A percentile compares a stretch with the other conserved stretches of the same genome.
Conservation (phyloP, 208 protist species). For the Wallacemonas collosoma region DNA sequence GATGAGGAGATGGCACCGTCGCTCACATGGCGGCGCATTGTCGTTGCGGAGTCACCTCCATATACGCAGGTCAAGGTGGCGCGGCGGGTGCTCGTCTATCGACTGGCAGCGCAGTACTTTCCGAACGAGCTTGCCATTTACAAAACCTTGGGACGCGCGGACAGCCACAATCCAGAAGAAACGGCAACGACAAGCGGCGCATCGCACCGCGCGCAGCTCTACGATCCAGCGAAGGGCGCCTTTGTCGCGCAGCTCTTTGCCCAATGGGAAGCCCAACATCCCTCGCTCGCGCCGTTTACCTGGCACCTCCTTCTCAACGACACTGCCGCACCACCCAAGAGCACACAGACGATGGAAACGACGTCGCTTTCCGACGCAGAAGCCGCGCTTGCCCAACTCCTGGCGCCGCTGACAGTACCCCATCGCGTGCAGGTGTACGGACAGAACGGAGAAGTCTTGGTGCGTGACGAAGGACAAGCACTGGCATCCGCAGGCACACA, state of each 20-base stretch:
- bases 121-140: constrained; percentile 76
- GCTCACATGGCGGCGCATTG: constrained; percentile 2
- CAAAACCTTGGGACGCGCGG: constrained; percentile 47
- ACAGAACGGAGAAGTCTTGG: constrained; percentile 66
- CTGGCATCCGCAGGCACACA: too few species aligned
- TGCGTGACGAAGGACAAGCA: constrained; percentile 26
- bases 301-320: constrained; percentile 38
- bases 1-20: too few species aligned
- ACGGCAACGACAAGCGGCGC: constrained; percentile 4
- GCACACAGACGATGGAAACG: background rate
- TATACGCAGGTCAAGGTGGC: constrained; percentile 66
- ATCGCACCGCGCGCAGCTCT: constrained; percentile 39
- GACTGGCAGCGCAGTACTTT: constrained; percentile 77
- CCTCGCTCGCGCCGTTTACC: constrained; percentile 57
- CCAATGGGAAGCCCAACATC: constrained; percentile 57
- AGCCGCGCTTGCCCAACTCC: constrained; percentile 30
- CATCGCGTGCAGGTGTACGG: constrained; percentile 77
- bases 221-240: constrained; percentile 36
- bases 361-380: background rate
- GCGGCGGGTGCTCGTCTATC: constrained; percentile 71
- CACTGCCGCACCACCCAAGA: background rate
- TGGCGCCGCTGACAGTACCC: constrained; percentile 40
- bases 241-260: constrained; percentile 69
- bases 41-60: constrained; percentile 74
- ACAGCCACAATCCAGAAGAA: constrained; percentile 57